Conservation (phyloP, 2,329 filamentous ascomycete genomes). For the Colletotrichum orbiculare region DNA sequence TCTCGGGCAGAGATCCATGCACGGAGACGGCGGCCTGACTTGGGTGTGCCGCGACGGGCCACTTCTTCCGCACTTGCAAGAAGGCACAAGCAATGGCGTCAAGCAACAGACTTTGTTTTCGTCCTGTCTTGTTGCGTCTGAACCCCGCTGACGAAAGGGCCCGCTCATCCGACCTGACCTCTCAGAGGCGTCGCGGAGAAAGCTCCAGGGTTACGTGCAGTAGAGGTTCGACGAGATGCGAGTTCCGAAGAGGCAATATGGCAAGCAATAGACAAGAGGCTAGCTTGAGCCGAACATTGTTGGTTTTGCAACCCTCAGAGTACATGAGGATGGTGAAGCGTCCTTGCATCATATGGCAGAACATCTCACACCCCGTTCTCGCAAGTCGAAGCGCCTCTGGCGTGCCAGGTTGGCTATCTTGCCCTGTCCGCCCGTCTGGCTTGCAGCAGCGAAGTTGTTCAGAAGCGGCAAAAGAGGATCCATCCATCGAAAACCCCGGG, state of each 20-base stretch:
- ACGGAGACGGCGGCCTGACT: conserved; percentile 6
- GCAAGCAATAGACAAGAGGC: conserved; percentile 18
- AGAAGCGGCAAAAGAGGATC: conserved; percentile 2
- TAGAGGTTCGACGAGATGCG: background rate
- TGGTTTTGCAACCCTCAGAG: conserved; percentile 18
- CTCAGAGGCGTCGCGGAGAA: background rate
- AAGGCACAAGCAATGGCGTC: conserved; percentile 1
- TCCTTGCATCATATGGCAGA: background rate
- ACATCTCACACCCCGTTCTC: too few species aligned
- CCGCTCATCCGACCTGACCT: background rate
- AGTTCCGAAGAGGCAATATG: conserved; percentile 12
- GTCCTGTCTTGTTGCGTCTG: background rate
- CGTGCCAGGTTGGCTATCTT: too few species aligned
- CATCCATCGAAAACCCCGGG: conserved; percentile 2
- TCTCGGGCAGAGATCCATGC: conserved; percentile 25
- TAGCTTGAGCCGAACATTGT: conserved; percentile 5
- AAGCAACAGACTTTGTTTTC: background rate
- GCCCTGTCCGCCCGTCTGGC: background rate
- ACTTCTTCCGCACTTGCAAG: conserved; percentile 1
- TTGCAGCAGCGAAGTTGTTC: conserved; percentile 5
- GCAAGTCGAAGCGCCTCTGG: too few species aligned
- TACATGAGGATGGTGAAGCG: conserved; percentile 14
- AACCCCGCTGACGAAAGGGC: background rate
- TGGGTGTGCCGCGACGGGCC: conserved; percentile 4
- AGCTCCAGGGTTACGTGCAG: background rate